Conservation (phyloP, 495 filamentous ascomycete genomes). For the Cercophora samala region DNA sequence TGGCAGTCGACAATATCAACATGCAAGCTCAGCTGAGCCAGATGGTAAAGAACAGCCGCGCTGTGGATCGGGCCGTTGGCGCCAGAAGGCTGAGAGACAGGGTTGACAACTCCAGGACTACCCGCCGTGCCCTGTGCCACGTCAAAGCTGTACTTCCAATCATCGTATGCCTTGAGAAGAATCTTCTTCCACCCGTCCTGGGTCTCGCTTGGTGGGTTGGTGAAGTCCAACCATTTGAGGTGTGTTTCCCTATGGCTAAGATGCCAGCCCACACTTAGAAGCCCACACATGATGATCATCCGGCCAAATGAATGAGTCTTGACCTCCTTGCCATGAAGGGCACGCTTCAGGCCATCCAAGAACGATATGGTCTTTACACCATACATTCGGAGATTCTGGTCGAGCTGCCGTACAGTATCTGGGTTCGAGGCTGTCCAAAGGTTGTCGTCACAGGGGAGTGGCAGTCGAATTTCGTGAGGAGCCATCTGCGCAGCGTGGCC, state of each 20-base stretch:
- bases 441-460: slow-evolving; percentile 89
- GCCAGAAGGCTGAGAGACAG: slow-evolving; percentile 35
- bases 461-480: slow-evolving; percentile 90
- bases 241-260: slow-evolving; percentile 93
- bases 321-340: slow-evolving; percentile 82
- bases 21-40: slow-evolving; percentile 94
- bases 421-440: slow-evolving; percentile 89
- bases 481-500: slow-evolving; percentile 95
- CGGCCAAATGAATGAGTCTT: slow-evolving; percentile 90
- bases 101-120: slow-evolving; percentile 39
- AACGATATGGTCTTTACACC: slow-evolving; percentile 84
- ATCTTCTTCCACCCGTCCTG: slow-evolving; percentile 86
- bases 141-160: slow-evolving; percentile 93
- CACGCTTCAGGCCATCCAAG: slow-evolving; percentile 83
- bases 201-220: slow-evolving; percentile 66
- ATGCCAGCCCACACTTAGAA: slow-evolving; percentile 93
- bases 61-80: slow-evolving; percentile 80
- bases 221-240: slow-evolving; percentile 73
- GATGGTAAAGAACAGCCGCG: slow-evolving; percentile 81
- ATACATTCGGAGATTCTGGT: slow-evolving; percentile 76
- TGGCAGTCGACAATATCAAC: slow-evolving; percentile 94
- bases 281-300: slow-evolving; percentile 90
- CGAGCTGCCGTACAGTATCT: slow-evolving; percentile 77
- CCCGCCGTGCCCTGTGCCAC: slow-evolving; percentile 54
- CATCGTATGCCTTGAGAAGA: slow-evolving; percentile 81